A percentile compares a stretch with the other conserved stretches of the same genome.
Evolutionary conservation across 257 asterid genomes (phyloP).

Genomic region (Jacaranda copaia): DNA sequence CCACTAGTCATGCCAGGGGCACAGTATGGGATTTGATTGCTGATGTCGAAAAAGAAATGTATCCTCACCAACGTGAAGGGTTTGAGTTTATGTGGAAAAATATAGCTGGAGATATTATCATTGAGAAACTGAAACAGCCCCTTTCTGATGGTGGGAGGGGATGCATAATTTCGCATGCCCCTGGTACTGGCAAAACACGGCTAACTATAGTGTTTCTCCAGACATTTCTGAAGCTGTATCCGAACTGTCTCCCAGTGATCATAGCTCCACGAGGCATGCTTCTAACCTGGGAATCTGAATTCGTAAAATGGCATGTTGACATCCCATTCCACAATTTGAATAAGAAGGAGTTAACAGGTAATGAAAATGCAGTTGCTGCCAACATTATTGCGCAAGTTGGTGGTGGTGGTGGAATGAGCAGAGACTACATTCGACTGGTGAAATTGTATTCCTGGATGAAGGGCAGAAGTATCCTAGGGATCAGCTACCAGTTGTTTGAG

Average conservation of each 20-base stretch:
- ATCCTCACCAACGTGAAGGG: conserved; percentile 78
- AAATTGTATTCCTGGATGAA: conserved; percentile 66
- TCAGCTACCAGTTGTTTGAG: conserved; percentile 61
- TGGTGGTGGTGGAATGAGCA: not conserved
- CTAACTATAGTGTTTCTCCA: conserved; percentile 69
- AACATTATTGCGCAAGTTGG: conserved; percentile 31
- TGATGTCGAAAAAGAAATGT: conserved; percentile 48
- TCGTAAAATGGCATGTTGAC: conserved; percentile 62
- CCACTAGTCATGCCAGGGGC: conserved; percentile 35
- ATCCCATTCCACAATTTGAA: conserved; percentile 72
- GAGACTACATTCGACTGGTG: conserved; percentile 39
- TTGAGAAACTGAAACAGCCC: conserved; percentile 49
- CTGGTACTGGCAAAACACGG: conserved; percentile 87
- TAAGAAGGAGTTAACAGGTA: conserved; percentile 44
- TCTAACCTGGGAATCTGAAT: conserved; percentile 71
- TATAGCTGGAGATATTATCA: conserved; percentile 60
- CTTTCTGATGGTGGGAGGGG: conserved; percentile 55
- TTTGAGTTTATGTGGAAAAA: conserved; percentile 78
- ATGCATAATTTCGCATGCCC: conserved; percentile 93
- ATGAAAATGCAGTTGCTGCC: conserved; percentile 44
- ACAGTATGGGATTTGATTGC: conserved; percentile 75
- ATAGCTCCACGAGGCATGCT: conserved; percentile 86
- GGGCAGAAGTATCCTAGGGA: conserved; percentile 59
- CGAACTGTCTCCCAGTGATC: conserved; percentile 65
- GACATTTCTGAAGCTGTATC: conserved; percentile 62